These are phyloP conservation scores for Tricholoma bakamatsutake DNA, from an alignment of 768 basidiomycete species.

Conservation along the genomic window DNA sequence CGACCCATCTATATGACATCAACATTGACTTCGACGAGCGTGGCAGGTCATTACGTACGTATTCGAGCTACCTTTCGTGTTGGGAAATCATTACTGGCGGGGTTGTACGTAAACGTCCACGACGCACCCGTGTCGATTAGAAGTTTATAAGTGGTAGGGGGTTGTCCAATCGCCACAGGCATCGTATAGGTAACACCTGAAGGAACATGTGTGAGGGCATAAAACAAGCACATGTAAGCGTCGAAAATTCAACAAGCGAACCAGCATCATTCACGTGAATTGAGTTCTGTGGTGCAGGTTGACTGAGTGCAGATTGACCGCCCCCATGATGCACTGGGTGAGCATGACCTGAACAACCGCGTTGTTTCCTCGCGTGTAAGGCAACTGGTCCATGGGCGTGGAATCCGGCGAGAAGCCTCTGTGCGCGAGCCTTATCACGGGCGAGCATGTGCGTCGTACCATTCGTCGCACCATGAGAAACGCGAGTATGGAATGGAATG, in stretches of 20 bases:
- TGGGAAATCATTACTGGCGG: conserved; percentile 10
- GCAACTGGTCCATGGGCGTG: conserved; percentile 48
- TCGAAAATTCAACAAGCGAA: conserved; percentile 10
- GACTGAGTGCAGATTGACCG: conserved; percentile 12
- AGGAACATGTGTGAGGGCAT: neutral
- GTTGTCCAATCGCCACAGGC: conserved; percentile 45
- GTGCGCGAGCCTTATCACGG: conserved; percentile 48
- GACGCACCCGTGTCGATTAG: conserved; percentile 51
- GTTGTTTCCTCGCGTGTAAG: conserved; percentile 19
- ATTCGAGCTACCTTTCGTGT: neutral
- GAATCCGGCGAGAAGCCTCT: conserved; percentile 48
- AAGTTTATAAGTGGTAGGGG: conserved; percentile 42
- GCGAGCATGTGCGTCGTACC: conserved; percentile 44
- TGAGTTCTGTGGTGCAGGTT: conserved; percentile 22
- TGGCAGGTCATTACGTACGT: neutral
- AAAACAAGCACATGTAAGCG: neutral
- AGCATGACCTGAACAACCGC: neutral
- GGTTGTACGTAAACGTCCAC: neutral
- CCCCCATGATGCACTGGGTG: conserved; percentile 13
- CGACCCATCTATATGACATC: conserved; percentile 63
- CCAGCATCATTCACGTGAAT: conserved; percentile 56
- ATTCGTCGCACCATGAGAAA: conserved; percentile 39
- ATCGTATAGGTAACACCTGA: conserved; percentile 45
- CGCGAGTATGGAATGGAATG: conserved; percentile 40
- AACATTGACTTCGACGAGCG: neutral